Evolutionary conservation across 495 filamentous ascomycete species (phyloP).

Genomic region (Daldinia decipiens): DNA sequence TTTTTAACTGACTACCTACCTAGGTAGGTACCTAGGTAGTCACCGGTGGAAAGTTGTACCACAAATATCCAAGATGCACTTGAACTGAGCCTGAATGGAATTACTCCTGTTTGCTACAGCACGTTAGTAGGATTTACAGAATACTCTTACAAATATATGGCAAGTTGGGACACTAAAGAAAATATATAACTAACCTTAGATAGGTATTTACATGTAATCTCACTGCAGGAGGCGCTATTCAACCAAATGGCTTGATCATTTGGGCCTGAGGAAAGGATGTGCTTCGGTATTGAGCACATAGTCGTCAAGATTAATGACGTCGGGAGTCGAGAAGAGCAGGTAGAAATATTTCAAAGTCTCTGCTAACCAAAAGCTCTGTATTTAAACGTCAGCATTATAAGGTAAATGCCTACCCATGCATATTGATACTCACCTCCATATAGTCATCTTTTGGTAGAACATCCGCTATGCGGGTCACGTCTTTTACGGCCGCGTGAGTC

Average conservation of each 20-base stretch:
- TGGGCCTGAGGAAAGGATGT: constrained; percentile 59
- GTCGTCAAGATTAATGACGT: constrained; percentile 75
- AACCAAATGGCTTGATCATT: constrained; percentile 5
- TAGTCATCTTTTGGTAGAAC: constrained; percentile 52
- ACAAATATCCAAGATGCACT: too few relatives aligned
- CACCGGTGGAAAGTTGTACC: too few relatives aligned
- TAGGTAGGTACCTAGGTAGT: too few relatives aligned
- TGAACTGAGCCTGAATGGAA: too few relatives aligned
- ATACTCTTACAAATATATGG: background rate
- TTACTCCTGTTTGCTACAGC: too few relatives aligned
- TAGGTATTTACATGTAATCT: background rate
- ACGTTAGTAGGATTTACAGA: too few relatives aligned
- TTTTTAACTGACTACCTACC: too few relatives aligned
- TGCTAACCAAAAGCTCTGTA: constrained; percentile 69
- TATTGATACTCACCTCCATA: constrained; percentile 53
- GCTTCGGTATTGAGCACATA: constrained; percentile 73
- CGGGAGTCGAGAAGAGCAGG: constrained; percentile 74
- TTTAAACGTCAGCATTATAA: constrained; percentile 37
- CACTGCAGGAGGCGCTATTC: background rate
- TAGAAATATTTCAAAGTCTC: constrained; percentile 89
- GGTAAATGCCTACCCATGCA: background rate
- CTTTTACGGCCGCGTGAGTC: constrained; percentile 68
- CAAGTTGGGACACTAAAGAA: background rate
- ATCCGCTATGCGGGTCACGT: constrained; percentile 58
- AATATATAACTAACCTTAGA: background rate